Percentiles rank a stretch among this genome's conserved stretches.
Evolutionary conservation across 163 green algal species (phyloP).

Genomic region (Scenedesmus sp.): DNA sequence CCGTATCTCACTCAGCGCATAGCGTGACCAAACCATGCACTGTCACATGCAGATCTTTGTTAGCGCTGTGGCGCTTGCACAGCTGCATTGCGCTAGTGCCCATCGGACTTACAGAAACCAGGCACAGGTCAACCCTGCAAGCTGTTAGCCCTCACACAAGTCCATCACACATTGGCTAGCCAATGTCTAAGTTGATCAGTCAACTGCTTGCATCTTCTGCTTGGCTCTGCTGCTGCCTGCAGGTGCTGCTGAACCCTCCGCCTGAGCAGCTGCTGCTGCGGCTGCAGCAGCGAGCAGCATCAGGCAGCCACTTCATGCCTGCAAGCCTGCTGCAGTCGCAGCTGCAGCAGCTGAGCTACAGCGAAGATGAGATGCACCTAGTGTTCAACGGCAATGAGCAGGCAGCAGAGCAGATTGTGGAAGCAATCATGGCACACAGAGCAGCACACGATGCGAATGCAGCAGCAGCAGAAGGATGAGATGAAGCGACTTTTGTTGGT

Average conservation of each 20-base stretch:
- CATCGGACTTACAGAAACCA: too few relatives aligned
- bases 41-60: too few relatives aligned
- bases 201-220: too few relatives aligned
- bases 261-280: not conserved
- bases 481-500: not conserved
- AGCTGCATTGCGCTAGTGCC: too few relatives aligned
- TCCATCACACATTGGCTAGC: not conserved
- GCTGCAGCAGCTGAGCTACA: constrained; percentile 18
- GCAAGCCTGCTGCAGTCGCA: not conserved
- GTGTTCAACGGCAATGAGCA: not conserved
- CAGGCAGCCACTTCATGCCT: constrained; percentile 30
- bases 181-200: too few relatives aligned
- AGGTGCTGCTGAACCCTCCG: constrained; percentile 16
- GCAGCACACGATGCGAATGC: not conserved
- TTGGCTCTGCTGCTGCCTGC: not conserved
- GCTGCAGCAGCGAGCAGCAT: not conserved
- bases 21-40: too few relatives aligned
- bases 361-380: not conserved
- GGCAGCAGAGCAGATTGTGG: not conserved
- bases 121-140: too few relatives aligned
- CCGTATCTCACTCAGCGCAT: too few relatives aligned
- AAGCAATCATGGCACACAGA: not conserved
- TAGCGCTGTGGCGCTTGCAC: too few relatives aligned
- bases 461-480: not conserved
- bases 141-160: too few relatives aligned